phyloP scores from a whole-genome alignment of 2,329 filamentous ascomycete genomes.

The Pseudogymnoascus sp. region DNA sequence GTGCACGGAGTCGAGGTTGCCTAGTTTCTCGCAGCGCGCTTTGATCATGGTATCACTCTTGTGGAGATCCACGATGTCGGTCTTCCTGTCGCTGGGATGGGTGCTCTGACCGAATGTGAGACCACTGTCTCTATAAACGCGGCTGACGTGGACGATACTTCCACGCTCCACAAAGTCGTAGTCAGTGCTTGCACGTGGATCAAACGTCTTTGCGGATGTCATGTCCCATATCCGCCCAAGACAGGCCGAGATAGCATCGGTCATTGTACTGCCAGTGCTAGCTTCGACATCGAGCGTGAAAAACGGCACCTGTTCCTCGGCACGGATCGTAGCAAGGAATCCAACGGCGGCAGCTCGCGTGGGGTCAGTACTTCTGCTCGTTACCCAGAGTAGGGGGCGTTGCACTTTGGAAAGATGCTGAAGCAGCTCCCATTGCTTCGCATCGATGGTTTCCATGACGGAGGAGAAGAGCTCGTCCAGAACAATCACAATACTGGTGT shows the following conservation, averaged over 20 bases:
- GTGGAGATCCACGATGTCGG: slow-evolving; percentile 9
- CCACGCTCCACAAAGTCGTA: slow-evolving; percentile 27
- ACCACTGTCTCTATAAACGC: slow-evolving; percentile 23
- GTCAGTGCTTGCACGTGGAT: slow-evolving; percentile 15
- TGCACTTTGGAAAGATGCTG: not conserved
- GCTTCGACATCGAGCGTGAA: slow-evolving; percentile 15
- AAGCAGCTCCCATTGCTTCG: slow-evolving; percentile 10
- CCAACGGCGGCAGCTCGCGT: not conserved
- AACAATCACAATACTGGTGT: slow-evolving; percentile 5
- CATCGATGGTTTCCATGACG: not conserved
- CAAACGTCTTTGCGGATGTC: not conserved
- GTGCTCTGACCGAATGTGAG: slow-evolving; percentile 17
- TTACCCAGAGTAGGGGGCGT: slow-evolving; percentile 11
- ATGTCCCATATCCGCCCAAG: not conserved
- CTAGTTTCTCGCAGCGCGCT: slow-evolving; percentile 3
- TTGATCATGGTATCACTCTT: not conserved
- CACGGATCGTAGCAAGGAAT: slow-evolving; percentile 13
- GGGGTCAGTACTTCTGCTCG: slow-evolving; percentile 8
- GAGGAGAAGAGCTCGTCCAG: slow-evolving; percentile 8
- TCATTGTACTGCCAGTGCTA: not conserved
- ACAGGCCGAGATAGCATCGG: not conserved
- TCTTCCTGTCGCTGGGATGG: not conserved
- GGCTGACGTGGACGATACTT: slow-evolving; percentile 22
- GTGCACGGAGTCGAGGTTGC: not conserved
- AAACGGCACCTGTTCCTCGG: slow-evolving; percentile 11